phyloP scores from a whole-genome alignment of 345 rosid species.

The Syzygium grande region DNA sequence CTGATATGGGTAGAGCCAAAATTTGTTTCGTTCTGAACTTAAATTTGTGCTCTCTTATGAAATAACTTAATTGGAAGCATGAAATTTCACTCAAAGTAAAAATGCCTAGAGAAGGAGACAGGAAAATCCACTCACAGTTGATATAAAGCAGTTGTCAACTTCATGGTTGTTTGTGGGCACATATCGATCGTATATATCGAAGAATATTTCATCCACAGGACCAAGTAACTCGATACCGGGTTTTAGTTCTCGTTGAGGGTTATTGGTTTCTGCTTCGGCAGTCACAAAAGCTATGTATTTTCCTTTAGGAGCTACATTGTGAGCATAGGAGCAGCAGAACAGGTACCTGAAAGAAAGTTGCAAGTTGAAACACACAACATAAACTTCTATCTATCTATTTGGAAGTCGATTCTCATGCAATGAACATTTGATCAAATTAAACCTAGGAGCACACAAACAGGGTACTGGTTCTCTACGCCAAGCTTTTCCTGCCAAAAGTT shows the following conservation, averaged over 20 bases:
- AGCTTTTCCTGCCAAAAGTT: background rate
- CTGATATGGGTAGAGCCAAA: background rate
- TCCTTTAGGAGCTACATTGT: conserved; percentile 89
- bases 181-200: conserved; percentile 74
- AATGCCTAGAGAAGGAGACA: background rate
- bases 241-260: conserved; percentile 75
- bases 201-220: conserved; percentile 72
- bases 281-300: conserved; percentile 89
- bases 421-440: background rate
- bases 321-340: conserved; percentile 91
- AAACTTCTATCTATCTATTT: background rate
- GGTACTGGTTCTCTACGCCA: background rate
- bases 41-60: background rate
- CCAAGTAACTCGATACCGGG: conserved; percentile 79
- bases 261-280: conserved; percentile 84
- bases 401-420: background rate
- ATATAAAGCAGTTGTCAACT: conserved; percentile 73
- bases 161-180: conserved; percentile 42
- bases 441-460: background rate
- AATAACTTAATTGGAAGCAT: background rate
- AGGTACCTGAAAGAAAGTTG: conserved; percentile 53
- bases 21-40: background rate
- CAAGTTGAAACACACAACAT: background rate
- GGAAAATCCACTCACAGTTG: conserved; percentile 38
- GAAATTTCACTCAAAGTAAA: background rate